Evolutionary conservation across 2,329 filamentous ascomycete species (phyloP).

Genomic region (Monosporascus sp.): DNA sequence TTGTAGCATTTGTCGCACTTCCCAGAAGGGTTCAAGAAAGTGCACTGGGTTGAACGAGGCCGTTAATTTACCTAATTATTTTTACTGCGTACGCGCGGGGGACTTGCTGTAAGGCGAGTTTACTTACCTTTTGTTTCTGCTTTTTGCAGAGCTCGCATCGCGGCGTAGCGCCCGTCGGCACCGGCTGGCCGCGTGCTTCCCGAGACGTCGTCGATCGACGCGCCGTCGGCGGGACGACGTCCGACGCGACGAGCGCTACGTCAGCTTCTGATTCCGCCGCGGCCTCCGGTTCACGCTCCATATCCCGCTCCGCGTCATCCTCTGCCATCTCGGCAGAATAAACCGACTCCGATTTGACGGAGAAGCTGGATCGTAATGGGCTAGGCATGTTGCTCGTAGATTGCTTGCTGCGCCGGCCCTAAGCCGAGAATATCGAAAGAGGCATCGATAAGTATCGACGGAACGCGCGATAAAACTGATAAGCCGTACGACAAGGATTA

Average conservation of each 20-base stretch:
- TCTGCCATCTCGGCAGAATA: neutral
- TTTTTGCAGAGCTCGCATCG: conserved; percentile 2
- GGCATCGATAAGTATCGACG: neutral
- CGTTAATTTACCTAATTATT: too few species aligned
- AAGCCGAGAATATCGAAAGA: neutral
- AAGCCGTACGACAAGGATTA: too few species aligned
- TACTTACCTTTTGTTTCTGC: neutral
- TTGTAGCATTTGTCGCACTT: conserved; percentile 1
- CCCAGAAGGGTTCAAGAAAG: neutral
- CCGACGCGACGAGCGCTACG: neutral
- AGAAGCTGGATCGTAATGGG: neutral
- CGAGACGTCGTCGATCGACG: neutral
- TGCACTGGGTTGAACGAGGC: neutral
- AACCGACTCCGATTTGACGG: neutral
- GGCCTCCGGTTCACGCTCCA: neutral
- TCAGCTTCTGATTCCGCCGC: neutral
- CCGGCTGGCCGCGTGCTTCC: neutral
- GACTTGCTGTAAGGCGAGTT: neutral
- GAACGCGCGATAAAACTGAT: too few species aligned
- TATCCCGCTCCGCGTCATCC: neutral
- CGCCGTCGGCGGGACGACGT: neutral
- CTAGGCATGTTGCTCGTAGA: neutral
- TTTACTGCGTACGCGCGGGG: too few species aligned
- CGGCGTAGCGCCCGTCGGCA: neutral
- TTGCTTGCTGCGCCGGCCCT: conserved; percentile 5